Percentiles rank a stretch among this genome's conserved stretches.
Evolutionary conservation across 208 protist species (phyloP).

Genomic region (Acanthamoeba castellanii): DNA sequence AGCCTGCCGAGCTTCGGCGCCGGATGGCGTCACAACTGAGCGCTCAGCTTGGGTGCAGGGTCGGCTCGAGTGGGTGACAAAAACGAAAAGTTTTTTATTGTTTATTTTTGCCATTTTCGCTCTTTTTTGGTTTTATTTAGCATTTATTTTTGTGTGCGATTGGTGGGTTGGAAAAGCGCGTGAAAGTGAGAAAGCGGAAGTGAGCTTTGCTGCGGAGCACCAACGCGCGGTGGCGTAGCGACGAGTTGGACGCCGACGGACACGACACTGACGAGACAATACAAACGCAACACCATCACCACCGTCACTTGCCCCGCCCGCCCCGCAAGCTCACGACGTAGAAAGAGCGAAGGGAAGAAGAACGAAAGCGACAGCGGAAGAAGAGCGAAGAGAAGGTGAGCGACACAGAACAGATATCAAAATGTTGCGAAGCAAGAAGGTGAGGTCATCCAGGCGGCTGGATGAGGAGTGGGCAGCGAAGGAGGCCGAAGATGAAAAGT

Average conservation of each 20-base stretch:
- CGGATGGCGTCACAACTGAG: slow-evolving; percentile 1
- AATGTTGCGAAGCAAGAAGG: slow-evolving; percentile 24
- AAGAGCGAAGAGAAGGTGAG: background rate
- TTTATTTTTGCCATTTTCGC: too few relatives aligned
- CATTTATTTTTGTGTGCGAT: too few relatives aligned
- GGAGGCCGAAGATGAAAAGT: background rate
- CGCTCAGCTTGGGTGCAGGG: too few relatives aligned
- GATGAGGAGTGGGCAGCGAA: background rate
- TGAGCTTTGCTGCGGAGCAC: background rate
- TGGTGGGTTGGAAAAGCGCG: background rate
- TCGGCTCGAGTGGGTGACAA: too few relatives aligned
- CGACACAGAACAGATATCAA: background rate
- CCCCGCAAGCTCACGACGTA: too few relatives aligned
- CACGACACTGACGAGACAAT: background rate
- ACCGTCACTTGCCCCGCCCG: too few relatives aligned
- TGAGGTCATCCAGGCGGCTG: background rate
- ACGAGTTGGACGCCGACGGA: background rate
- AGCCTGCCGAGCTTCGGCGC: slow-evolving; percentile 35
- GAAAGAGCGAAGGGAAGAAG: background rate
- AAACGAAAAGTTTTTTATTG: too few relatives aligned
- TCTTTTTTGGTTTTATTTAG: too few relatives aligned
- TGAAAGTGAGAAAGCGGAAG: slow-evolving; percentile 1
- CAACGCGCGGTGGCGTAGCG: background rate
- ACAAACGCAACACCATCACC: too few relatives aligned
- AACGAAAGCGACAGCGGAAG: background rate